phyloP scores from a whole-genome alignment of 176 grass and related monocot genomes.

The Eragrostis nindensis region DNA sequence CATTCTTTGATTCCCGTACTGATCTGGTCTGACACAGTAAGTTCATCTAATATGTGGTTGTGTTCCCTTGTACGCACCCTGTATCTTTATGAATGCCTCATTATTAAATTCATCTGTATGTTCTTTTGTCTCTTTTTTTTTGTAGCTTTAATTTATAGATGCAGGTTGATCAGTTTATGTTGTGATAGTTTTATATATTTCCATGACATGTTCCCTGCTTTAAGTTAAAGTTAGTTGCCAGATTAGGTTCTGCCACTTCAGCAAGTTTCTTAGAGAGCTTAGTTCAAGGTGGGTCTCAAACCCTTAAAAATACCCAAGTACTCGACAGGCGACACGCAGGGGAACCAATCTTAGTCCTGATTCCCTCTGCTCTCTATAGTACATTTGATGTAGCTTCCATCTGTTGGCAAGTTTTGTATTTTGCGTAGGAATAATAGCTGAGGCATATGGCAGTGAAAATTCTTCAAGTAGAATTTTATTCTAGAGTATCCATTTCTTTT shows the following conservation, averaged over 20 bases:
- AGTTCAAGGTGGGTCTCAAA: not conserved
- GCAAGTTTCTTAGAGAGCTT: conserved; percentile 1
- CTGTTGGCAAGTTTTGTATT: conserved; percentile 14
- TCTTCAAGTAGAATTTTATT: not conserved
- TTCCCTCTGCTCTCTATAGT: not conserved
- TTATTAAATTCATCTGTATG: too few relatives aligned
- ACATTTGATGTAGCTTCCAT: not conserved
- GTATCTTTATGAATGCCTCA: too few relatives aligned
- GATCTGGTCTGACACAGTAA: too few relatives aligned
- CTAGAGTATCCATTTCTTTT: not conserved
- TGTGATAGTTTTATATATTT: not conserved
- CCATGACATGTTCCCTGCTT: not conserved
- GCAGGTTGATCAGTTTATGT: too few relatives aligned
- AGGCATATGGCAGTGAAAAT: not conserved
- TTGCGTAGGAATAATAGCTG: conserved; percentile 4
- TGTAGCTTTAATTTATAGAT: too few relatives aligned
- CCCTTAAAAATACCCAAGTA: not conserved
- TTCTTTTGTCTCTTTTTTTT: too few relatives aligned
- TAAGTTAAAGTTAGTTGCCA: conserved; percentile 11
- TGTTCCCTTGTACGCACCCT: too few relatives aligned
- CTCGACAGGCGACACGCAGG: not conserved
- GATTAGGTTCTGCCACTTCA: conserved; percentile 10
- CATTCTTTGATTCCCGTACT: not conserved
- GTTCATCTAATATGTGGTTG: too few relatives aligned
- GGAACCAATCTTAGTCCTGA: not conserved